Base-by-base conservation (phyloP, 2,329 filamentous ascomycete species). In the Daldinia sp. region DNA sequence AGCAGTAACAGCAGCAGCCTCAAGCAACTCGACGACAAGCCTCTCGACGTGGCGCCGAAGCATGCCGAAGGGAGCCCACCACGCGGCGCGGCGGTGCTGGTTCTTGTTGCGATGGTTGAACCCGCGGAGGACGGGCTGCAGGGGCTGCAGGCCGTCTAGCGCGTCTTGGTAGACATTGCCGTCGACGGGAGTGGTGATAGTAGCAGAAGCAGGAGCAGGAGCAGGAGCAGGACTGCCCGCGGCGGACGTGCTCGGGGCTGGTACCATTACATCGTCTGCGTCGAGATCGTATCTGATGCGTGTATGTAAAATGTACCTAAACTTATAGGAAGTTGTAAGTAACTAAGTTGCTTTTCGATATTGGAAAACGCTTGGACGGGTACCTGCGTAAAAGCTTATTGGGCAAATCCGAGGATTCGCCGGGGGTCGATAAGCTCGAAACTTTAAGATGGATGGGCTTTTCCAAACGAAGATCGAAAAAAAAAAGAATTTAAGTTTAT, bases 91-190 rank as follows among this genome's bases (percentile, higher is more conserved):
- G 62, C 90, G 90, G 80, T 98, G 95, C 82, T 98, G 95, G 82
- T 98, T 98, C 77, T 90, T 91, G 83, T 98, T 96, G 75, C 94
- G 93, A 78, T 93, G 90, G 79, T 90, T 88, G 74, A 97, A 88
- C 72, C 92, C 87, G 75, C 91, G 85, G 50, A 98, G 88, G 53
- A 94, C 81, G 56, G 86, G 78, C 54, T 67, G 73, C 41, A 77
- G 70, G 12, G 73, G 72, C 64, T 67, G 62, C 42, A 79, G 72
- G 18, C 53, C 60, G 28, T 67, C 67, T 7, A 78, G 74, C 39
- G 75, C 77, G 48, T 56, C 67, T n/a, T 67, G 55, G 57, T 74
- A 73, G 26, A 37, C 56, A 44, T 10, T 44, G 30, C 10, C 4
- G 39, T 26, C 1, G 18, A 26, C 15, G 48, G 10, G 1, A 37